These are phyloP conservation scores for Calonectria naviculata DNA, from an alignment of 2,329 filamentous ascomycete species.

Conservation along the genomic window DNA sequence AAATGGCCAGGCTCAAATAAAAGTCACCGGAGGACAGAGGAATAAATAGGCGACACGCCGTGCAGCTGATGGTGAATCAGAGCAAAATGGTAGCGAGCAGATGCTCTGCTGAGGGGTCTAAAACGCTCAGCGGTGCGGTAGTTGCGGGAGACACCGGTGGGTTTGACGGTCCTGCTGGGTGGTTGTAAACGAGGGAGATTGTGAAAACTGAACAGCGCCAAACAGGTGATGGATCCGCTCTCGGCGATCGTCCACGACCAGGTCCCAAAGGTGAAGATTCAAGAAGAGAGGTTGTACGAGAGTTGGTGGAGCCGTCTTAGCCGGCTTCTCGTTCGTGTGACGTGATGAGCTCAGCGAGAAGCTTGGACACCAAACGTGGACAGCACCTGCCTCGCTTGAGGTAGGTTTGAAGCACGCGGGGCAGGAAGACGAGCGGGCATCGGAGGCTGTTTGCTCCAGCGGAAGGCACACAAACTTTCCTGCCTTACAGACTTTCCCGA, in stretches of 20 bases:
- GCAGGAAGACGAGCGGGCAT: conserved; percentile 20
- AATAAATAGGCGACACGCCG: conserved; percentile 32
- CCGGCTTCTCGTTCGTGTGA: conserved; percentile 32
- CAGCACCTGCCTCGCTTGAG: conserved; percentile 6
- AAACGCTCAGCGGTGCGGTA: conserved; percentile 29
- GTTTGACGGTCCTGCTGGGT: conserved; percentile 25
- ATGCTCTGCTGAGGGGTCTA: conserved; percentile 28
- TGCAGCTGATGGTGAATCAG: conserved; percentile 32
- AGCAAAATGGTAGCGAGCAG: conserved; percentile 17
- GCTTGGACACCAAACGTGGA: conserved; percentile 22
- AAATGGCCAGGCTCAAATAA: not conserved
- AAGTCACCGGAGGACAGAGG: not conserved
- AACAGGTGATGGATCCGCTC: conserved; percentile 9
- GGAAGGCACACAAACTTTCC: conserved; percentile 6
- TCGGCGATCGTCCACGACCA: conserved; percentile 25
- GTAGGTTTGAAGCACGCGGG: conserved; percentile 17
- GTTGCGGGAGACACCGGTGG: conserved; percentile 21
- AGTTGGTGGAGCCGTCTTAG: conserved; percentile 29
- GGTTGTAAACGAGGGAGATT: conserved; percentile 21
- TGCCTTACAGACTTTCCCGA: conserved; percentile 5
- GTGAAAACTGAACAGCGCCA: conserved; percentile 13
- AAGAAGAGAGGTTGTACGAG: conserved; percentile 23
- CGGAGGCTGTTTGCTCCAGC: conserved; percentile 1
- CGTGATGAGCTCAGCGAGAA: conserved; percentile 37
- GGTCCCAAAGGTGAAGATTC: conserved; percentile 16